Evolutionary conservation across 768 basidiomycete species (phyloP).

Genomic region (Pleurotus salmoneostramineus): DNA sequence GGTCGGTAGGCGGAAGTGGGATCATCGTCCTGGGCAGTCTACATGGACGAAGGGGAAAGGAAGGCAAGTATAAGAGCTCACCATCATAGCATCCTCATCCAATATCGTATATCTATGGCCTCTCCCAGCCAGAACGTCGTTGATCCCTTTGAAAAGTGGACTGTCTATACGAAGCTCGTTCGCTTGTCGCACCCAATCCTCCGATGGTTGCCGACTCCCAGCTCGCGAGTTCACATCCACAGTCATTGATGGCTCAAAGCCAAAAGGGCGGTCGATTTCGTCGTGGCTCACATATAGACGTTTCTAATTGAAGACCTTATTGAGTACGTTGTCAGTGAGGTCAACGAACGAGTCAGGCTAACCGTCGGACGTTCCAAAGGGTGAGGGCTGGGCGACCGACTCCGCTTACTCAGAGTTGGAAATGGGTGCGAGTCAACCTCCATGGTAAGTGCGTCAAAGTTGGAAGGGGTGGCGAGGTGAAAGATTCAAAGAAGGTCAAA

Average conservation of each 20-base stretch:
- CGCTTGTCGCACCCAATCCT: conserved; percentile 77
- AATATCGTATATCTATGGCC: not conserved
- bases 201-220: conserved; percentile 43
- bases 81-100: conserved; percentile 4
- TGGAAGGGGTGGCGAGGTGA: not conserved
- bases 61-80: not conserved
- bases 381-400: not conserved
- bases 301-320: conserved; percentile 40
- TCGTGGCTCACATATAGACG: conserved; percentile 40
- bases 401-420: not conserved
- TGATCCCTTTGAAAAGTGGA: conserved; percentile 26
- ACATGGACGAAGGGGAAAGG: not conserved
- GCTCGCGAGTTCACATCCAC: conserved; percentile 17
- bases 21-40: not conserved
- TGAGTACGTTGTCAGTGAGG: not conserved
- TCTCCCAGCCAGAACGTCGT: not conserved
- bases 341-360: not conserved
- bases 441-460: not conserved
- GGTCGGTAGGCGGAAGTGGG: not conserved
- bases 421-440: not conserved
- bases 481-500: not conserved
- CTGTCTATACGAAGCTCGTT: conserved; percentile 64
- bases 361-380: not conserved
- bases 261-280: not conserved
- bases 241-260: not conserved